A percentile compares a stretch with the other conserved stretches of the same genome.
These are phyloP conservation scores for Sphenostylis stenocarpa DNA, from an alignment of 306 rosid genomes.

Conservation along the genomic window DNA sequence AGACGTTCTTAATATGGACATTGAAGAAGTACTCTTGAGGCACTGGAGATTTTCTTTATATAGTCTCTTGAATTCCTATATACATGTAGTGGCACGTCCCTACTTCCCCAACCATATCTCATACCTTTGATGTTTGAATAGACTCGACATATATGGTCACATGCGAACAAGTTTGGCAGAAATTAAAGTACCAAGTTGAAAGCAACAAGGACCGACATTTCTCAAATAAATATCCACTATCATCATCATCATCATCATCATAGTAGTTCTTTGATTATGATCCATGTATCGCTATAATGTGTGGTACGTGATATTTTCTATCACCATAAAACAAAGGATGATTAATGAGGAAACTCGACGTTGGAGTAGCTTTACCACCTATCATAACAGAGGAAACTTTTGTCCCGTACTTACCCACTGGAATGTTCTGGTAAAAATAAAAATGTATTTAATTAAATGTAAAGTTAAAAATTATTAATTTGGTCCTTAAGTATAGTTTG, in stretches of 20 bases:
- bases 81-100: slow-evolving; percentile 14
- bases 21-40: neutral
- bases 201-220: neutral
- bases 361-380: neutral
- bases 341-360: neutral
- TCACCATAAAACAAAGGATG: neutral
- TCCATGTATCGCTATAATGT: neutral
- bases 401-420: too few species aligned
- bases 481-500: too few species aligned
- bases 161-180: slow-evolving; percentile 27
- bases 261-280: neutral
- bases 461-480: too few species aligned
- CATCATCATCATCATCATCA: neutral
- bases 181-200: neutral
- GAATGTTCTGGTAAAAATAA: too few species aligned
- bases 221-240: neutral
- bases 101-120: slow-evolving; percentile 18
- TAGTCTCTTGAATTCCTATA: neutral
- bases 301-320: neutral
- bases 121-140: slow-evolving; percentile 12
- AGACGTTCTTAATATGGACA: neutral
- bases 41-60: neutral
- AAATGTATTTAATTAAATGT: too few species aligned
- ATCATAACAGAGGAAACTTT: neutral
- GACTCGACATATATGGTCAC: neutral